Base-by-base conservation (phyloP, 805 yeast species). In the Yarrowia hollandica region DNA sequence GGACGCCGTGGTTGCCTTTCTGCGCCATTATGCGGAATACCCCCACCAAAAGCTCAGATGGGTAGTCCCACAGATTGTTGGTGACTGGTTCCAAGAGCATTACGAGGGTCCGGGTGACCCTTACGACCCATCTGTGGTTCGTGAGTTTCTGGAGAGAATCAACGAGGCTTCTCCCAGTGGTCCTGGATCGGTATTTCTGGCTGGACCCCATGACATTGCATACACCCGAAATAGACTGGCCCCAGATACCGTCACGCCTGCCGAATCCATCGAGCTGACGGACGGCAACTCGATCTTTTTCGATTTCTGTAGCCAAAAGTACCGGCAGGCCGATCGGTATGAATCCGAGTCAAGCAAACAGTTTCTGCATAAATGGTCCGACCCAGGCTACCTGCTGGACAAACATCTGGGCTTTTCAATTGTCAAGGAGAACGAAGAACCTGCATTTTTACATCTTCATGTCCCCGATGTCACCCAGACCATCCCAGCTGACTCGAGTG, bases 171-270 rank as follows among this genome's bases (percentile, higher is more conserved):
- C 55, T 0, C 39, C 39, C 7, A 48, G 22, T 15, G 55, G 55
- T 11, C 30, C 55, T 12, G 55, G 55, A n/a, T 48, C 55, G 2
- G 55, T 48, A 2, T 48, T 48, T 11, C 39, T 48, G 4, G 28
- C 55, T 33, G 55, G 55, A 11, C 30, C 55, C 18, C 8, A 33
- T 7, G 39, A 48, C 30, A 48, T 48, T 22, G 55, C 55, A 48
- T 48, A 31, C 22, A 33, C 39, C 7, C n/a, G 26, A 33, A 18
- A 48, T 11, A 30, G 55, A 22, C 39, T 48, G 33, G 21, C 22
- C 2, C 22, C 55, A 4, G 55, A 33, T 2, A 11, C 39, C 10
- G 4, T 16, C 16, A 11, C 35, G 10, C 30, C 23, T 6, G 55
- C 55, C 4, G 39, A 11, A 12, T 4, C 10, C 7, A 16, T 33